A percentile compares a stretch with the other conserved stretches of the same genome.
Evolutionary conservation across 1,139 yeast species (phyloP).

Genomic region (Yueomyces sp.): DNA sequence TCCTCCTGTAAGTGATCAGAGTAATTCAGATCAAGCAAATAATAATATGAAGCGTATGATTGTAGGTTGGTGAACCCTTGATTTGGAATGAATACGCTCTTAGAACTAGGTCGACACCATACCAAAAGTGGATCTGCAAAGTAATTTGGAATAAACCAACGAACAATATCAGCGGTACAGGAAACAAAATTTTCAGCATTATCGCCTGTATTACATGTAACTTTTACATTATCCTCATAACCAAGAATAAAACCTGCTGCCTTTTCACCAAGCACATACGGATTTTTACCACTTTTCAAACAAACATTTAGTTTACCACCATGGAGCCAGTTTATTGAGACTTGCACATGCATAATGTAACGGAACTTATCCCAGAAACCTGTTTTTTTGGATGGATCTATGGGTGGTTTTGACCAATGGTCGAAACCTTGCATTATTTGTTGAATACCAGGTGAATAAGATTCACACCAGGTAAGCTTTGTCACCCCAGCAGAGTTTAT

Average conservation of each 20-base stretch:
- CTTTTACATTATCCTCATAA: conserved; percentile 55
- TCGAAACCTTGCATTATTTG: conserved; percentile 73
- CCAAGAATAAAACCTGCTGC: conserved; percentile 73
- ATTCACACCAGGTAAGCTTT: conserved; percentile 75
- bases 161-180: conserved; percentile 52
- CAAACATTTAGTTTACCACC: conserved; percentile 48
- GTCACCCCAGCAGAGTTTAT: conserved; percentile 50
- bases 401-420: conserved; percentile 68
- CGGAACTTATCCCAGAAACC: conserved; percentile 78
- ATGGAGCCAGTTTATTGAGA: conserved; percentile 36
- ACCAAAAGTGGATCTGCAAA: conserved; percentile 43
- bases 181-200: conserved; percentile 51
- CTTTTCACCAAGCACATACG: conserved; percentile 56
- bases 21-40: conserved; percentile 26
- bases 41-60: conserved; percentile 40
- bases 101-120: conserved; percentile 44
- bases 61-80: conserved; percentile 30
- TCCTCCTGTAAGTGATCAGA: conserved; percentile 11
- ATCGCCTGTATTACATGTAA: conserved; percentile 49
- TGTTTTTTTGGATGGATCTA: conserved; percentile 72
- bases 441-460: conserved; percentile 74
- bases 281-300: conserved; percentile 58
- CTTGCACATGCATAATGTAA: conserved; percentile 43
- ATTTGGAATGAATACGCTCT: conserved; percentile 34
- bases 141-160: conserved; percentile 61